A percentile compares a stretch with the other conserved stretches of the same genome.
Evolutionary conservation across 495 filamentous ascomycete genomes (phyloP).

Genomic region (Chaetomium tenue): DNA sequence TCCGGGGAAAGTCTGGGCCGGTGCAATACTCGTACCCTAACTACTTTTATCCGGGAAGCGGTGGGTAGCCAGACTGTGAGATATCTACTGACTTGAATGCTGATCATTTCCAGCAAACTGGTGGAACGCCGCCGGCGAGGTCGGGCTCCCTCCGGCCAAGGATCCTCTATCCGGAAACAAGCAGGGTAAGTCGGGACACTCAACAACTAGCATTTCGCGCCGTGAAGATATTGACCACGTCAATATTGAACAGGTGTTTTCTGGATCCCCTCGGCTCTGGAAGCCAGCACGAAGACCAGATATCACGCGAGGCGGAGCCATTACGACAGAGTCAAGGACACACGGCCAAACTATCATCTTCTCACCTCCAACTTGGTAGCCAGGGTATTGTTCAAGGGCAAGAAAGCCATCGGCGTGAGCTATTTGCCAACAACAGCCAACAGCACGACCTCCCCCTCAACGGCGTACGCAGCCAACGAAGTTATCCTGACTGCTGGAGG

Average conservation of each 20-base stretch:
- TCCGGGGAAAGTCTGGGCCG: constrained; percentile 42
- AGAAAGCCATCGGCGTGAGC: constrained; percentile 35
- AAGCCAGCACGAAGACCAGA: constrained; percentile 41
- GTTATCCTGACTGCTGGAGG: constrained; percentile 58
- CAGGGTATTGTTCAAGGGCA: constrained; percentile 46
- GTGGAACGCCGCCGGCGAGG: constrained; percentile 34
- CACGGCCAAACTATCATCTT: constrained; percentile 47
- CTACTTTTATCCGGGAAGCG: constrained; percentile 40
- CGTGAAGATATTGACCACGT: not conserved
- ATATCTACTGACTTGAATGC: not conserved
- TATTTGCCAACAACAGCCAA: constrained; percentile 29
- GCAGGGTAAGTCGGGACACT: constrained; percentile 27
- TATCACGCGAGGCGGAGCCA: constrained; percentile 43
- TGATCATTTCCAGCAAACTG: constrained; percentile 28
- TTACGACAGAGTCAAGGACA: constrained; percentile 35
- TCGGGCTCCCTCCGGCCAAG: constrained; percentile 32
- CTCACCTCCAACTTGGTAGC: constrained; percentile 45
- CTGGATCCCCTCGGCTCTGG: constrained; percentile 39
- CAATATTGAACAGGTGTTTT: constrained; percentile 30
- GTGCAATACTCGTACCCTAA: constrained; percentile 43
- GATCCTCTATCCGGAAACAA: constrained; percentile 40
- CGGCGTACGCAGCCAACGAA: constrained; percentile 46
- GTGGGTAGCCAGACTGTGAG: not conserved
- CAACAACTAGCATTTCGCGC: not conserved
- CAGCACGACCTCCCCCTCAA: constrained; percentile 8